A percentile compares a stretch with the other conserved stretches of the same genome.
Evolutionary conservation across 176 grass and related monocot genomes (phyloP).

Genomic region (Poa pratensis): DNA sequence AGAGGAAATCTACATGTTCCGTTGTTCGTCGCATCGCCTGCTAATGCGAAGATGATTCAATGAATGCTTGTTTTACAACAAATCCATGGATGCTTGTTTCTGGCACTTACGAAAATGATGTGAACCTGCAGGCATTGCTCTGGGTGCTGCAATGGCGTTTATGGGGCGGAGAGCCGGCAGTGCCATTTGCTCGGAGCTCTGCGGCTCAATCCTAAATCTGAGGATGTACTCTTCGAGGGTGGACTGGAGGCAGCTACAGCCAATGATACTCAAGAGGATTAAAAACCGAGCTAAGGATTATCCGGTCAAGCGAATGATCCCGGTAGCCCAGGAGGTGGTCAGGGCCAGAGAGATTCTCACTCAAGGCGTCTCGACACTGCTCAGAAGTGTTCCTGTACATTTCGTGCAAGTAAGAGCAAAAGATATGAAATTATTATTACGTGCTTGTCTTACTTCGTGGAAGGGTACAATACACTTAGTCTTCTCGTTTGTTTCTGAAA

Average conservation of each 20-base stretch:
- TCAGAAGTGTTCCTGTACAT: constrained; percentile 65
- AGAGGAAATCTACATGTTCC: not conserved
- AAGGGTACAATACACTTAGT: not conserved
- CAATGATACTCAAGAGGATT: constrained; percentile 92
- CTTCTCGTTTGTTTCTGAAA: not conserved
- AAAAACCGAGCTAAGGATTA: constrained; percentile 67
- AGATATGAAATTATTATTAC: not conserved
- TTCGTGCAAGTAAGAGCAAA: constrained; percentile 75
- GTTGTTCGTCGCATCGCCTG: not conserved
- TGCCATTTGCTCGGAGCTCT: constrained; percentile 40
- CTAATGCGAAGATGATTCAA: not conserved
- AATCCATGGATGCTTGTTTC: not conserved
- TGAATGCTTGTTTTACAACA: not conserved
- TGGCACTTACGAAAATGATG: not conserved
- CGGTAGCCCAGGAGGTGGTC: constrained; percentile 74
- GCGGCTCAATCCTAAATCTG: constrained; percentile 38
- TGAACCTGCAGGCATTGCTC: constrained; percentile 25
- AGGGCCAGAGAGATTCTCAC: constrained; percentile 60
- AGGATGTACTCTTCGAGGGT: constrained; percentile 67
- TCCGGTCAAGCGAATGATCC: constrained; percentile 76
- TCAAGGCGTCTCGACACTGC: constrained; percentile 60
- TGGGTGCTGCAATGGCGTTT: constrained; percentile 50
- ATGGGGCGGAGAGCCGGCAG: constrained; percentile 24
- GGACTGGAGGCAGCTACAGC: constrained; percentile 82
- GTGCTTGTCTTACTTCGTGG: not conserved